These are phyloP conservation scores for Plectosphaerella sp. DNA, from an alignment of 2,329 filamentous ascomycete genomes.

Conservation along the genomic window DNA sequence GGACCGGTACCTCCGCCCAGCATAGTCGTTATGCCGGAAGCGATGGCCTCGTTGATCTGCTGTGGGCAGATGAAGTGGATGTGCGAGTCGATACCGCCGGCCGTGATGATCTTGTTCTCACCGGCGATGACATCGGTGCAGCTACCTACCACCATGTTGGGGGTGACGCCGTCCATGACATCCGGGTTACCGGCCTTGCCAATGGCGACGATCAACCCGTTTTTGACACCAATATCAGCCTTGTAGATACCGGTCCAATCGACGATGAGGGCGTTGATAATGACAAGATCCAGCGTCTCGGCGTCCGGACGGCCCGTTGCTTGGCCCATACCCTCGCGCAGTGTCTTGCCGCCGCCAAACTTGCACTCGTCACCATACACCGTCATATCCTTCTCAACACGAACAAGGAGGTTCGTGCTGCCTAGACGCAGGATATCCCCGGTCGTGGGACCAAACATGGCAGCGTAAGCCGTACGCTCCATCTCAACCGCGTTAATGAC, in stretches of 20 bases:
- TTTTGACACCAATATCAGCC: slow-evolving; percentile 90
- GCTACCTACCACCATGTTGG: slow-evolving; percentile 75
- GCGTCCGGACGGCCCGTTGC: slow-evolving; percentile 70
- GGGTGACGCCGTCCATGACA: slow-evolving; percentile 83
- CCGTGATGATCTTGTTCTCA: slow-evolving; percentile 86
- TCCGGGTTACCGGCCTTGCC: slow-evolving; percentile 98
- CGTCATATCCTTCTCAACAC: slow-evolving; percentile 82
- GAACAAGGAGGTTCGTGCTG: slow-evolving; percentile 82
- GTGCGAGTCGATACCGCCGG: slow-evolving; percentile 84
- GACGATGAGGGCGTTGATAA: slow-evolving; percentile 85
- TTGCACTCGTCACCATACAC: slow-evolving; percentile 89
- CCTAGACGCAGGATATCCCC: slow-evolving; percentile 82
- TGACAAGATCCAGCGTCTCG: slow-evolving; percentile 75
- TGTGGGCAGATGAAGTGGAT: slow-evolving; percentile 96
- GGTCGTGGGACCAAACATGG: slow-evolving; percentile 90
- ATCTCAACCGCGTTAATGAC: slow-evolving; percentile 63
- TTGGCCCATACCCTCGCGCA: slow-evolving; percentile 95
- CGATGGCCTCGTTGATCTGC: slow-evolving; percentile 77
- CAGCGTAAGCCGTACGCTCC: slow-evolving; percentile 72
- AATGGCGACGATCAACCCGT: slow-evolving; percentile 80
- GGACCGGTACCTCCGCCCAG: slow-evolving; percentile 89
- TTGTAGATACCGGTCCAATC: slow-evolving; percentile 95
- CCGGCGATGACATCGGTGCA: slow-evolving; percentile 90
- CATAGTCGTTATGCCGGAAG: slow-evolving; percentile 85
- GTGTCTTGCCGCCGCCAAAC: slow-evolving; percentile 90